phyloP scores from a whole-genome alignment of 768 basidiomycete genomes.

The Hypholoma sublateritium region DNA sequence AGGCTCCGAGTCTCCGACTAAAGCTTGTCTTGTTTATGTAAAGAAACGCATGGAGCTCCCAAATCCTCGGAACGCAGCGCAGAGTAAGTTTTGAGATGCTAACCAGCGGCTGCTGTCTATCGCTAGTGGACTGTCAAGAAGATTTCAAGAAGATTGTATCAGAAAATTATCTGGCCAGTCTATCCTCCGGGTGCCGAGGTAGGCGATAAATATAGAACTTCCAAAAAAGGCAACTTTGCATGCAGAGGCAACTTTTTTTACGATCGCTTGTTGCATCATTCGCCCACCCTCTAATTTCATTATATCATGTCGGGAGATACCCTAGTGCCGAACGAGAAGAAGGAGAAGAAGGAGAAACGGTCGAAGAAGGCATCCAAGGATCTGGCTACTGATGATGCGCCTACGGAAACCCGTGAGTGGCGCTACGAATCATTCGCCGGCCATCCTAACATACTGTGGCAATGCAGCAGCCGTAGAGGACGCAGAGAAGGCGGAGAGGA shows the following conservation, averaged over 20 bases:
- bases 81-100: too few relatives aligned
- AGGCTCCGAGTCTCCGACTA: too few relatives aligned
- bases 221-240: conserved; percentile 10
- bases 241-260: conserved; percentile 11
- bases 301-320: conserved; percentile 29
- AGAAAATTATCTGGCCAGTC: too few relatives aligned
- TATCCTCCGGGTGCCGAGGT: too few relatives aligned
- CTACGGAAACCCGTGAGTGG: conserved; percentile 10
- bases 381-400: conserved; percentile 17
- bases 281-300: background rate
- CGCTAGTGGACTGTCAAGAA: too few relatives aligned
- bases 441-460: background rate
- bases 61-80: too few relatives aligned
- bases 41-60: too few relatives aligned
- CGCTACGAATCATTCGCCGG: background rate
- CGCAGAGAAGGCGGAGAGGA: conserved; percentile 11
- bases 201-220: conserved; percentile 10
- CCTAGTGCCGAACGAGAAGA: conserved; percentile 2
- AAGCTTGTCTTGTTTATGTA: too few relatives aligned
- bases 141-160: too few relatives aligned
- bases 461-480: conserved; percentile 7
- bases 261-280: conserved; percentile 9
- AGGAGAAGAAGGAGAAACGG: conserved; percentile 25
- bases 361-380: conserved; percentile 26
- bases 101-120: too few relatives aligned